Conservation (phyloP, 2,329 filamentous ascomycete species). For the Aureobasidium subglaciale region DNA sequence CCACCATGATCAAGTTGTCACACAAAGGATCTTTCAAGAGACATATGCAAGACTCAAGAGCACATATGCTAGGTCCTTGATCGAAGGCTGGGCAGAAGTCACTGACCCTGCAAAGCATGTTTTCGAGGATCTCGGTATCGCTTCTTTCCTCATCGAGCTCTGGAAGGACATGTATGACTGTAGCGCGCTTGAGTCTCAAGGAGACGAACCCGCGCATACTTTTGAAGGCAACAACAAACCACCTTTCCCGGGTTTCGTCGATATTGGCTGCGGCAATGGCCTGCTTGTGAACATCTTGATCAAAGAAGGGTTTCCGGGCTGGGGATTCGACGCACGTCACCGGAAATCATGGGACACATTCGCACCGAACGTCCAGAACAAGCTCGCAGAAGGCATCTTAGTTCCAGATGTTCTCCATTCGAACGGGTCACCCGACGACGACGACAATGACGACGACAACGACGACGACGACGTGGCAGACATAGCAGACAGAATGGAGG, state of each 20-base stretch:
- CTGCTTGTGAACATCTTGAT: slow-evolving; percentile 77
- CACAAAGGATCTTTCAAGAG: slow-evolving; percentile 70
- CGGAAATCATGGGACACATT: slow-evolving; percentile 82
- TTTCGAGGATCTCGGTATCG: slow-evolving; percentile 87
- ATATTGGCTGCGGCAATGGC: slow-evolving; percentile 94
- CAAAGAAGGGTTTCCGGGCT: slow-evolving; percentile 73
- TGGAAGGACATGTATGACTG: slow-evolving; percentile 74
- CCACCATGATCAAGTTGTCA: slow-evolving; percentile 73
- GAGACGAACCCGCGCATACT: neutral
- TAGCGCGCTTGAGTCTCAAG: neutral
- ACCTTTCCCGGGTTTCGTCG: slow-evolving; percentile 80
- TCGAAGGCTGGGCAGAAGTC: slow-evolving; percentile 72
- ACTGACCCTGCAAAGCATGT: slow-evolving; percentile 89
- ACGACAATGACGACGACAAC: neutral
- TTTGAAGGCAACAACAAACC: slow-evolving; percentile 5
- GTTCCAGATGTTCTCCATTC: slow-evolving; percentile 46
- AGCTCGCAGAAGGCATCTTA: slow-evolving; percentile 54
- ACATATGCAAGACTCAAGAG: slow-evolving; percentile 75
- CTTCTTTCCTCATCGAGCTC: slow-evolving; percentile 85
- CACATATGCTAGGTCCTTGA: slow-evolving; percentile 65
- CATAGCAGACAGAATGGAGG: neutral
- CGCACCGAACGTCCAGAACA: slow-evolving; percentile 39
- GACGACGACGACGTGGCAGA: neutral
- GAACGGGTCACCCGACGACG: neutral
- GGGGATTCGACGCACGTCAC: slow-evolving; percentile 83